These are phyloP conservation scores for Talaromyces amestolkiae DNA, from an alignment of 2,329 filamentous ascomycete genomes.

Conservation along the genomic window DNA sequence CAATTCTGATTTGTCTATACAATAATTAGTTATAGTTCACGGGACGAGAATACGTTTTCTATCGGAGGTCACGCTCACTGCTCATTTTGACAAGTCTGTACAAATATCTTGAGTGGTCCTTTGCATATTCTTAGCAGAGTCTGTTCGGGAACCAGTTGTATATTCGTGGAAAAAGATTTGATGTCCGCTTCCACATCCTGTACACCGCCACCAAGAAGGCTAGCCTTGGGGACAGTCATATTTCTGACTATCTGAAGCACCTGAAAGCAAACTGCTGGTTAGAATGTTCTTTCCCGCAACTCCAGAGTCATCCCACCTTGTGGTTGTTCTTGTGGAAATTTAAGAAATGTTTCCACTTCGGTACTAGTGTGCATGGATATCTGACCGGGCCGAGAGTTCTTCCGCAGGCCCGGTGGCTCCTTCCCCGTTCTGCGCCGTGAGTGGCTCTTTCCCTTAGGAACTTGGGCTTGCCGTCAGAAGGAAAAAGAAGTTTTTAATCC, in stretches of 20 bases:
- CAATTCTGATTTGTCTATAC: slow-evolving; percentile 31
- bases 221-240: slow-evolving; percentile 27
- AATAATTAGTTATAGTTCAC: slow-evolving; percentile 14
- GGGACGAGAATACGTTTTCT: neutral
- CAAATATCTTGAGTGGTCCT: slow-evolving; percentile 37
- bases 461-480: slow-evolving; percentile 25
- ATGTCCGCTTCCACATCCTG: slow-evolving; percentile 21
- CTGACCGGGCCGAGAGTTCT: slow-evolving; percentile 16
- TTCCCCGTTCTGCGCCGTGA: slow-evolving; percentile 2
- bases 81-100: slow-evolving; percentile 29
- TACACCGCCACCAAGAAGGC: slow-evolving; percentile 19
- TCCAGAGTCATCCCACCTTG: slow-evolving; percentile 7
- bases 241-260: neutral
- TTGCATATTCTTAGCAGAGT: slow-evolving; percentile 35
- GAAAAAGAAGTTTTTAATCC: slow-evolving; percentile 41
- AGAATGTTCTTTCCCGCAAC: neutral
- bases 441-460: neutral
- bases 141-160: slow-evolving; percentile 37
- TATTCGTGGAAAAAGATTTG: slow-evolving; percentile 29
- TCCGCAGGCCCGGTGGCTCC: slow-evolving; percentile 14
- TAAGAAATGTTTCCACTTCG: slow-evolving; percentile 24
- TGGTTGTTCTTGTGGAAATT: slow-evolving; percentile 28
- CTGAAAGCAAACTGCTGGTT: neutral
- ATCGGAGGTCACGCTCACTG: slow-evolving; percentile 28
- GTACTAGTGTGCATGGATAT: slow-evolving; percentile 9